A percentile compares a stretch with the other conserved stretches of the same genome.
Conservation (phyloP, 2,329 filamentous ascomycete species). For the Beauveria sp. region DNA sequence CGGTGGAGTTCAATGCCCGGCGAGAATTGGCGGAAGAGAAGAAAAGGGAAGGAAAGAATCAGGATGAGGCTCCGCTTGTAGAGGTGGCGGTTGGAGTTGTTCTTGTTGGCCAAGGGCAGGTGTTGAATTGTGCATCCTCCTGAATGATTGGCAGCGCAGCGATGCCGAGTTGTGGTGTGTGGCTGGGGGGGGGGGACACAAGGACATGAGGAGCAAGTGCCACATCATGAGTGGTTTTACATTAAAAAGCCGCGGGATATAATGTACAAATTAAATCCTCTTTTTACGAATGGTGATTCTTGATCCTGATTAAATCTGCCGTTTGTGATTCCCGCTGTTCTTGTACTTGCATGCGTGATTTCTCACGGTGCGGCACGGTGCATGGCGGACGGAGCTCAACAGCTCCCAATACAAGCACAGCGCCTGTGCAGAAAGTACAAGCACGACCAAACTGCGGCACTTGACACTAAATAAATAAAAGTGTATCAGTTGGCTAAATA, state of each 20-base stretch:
- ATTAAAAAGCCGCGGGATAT: not conserved
- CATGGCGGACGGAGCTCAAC: too few relatives aligned
- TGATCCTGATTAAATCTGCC: too few relatives aligned
- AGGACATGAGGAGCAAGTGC: not conserved
- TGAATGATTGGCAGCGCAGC: constrained; percentile 1
- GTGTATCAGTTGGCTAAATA: too few relatives aligned
- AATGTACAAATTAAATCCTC: too few relatives aligned
- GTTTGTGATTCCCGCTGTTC: too few relatives aligned
- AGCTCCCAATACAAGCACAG: too few relatives aligned
- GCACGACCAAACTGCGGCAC: too few relatives aligned
- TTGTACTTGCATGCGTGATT: too few relatives aligned
- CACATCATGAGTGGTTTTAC: not conserved
- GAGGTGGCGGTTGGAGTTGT: not conserved
- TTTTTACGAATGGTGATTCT: too few relatives aligned
- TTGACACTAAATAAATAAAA: too few relatives aligned
- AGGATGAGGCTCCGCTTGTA: not conserved
- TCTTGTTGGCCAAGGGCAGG: not conserved
- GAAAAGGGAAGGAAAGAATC: not conserved
- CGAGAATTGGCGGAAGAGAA: not conserved
- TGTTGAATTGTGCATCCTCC: not conserved
- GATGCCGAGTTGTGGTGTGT: not conserved
- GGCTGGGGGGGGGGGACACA: not conserved
- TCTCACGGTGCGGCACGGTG: too few relatives aligned
- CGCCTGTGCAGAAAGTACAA: too few relatives aligned
- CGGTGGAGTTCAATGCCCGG: not conserved